Evolutionary conservation across 2,329 filamentous ascomycete species (phyloP).

Genomic region (Pyrenochaeta sp.): DNA sequence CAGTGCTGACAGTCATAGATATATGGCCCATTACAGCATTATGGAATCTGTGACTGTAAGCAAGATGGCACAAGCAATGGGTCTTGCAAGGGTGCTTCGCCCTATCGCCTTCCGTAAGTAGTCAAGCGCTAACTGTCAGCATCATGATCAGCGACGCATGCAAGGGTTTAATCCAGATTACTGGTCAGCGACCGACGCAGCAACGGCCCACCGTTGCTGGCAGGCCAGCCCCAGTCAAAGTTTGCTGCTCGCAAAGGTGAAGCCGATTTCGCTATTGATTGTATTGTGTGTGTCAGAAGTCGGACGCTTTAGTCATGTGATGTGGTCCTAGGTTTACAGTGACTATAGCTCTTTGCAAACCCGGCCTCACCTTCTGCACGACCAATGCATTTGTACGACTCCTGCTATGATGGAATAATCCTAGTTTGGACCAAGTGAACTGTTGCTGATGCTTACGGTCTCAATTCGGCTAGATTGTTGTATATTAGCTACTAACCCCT

Average conservation of each 20-base stretch:
- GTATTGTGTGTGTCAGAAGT: too few species aligned
- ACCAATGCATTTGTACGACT: background rate
- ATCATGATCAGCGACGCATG: slow-evolving; percentile 2
- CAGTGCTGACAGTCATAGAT: too few species aligned
- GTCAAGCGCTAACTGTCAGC: slow-evolving; percentile 2
- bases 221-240: too few species aligned
- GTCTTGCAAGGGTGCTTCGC: background rate
- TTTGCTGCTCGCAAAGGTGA: too few species aligned
- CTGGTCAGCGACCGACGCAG: background rate
- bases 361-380: background rate
- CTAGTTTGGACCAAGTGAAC: background rate
- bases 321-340: too few species aligned
- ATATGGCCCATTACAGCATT: too few species aligned
- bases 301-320: too few species aligned
- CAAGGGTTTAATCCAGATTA: background rate
- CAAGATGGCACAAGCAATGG: background rate
- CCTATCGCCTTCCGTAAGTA: background rate
- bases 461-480: too few species aligned
- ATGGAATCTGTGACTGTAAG: too few species aligned
- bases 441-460: background rate
- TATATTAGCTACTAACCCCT: too few species aligned
- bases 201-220: background rate
- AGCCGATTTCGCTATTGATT: too few species aligned
- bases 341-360: background rate
- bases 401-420: background rate